Percentiles rank a stretch among this genome's conserved stretches.
These are phyloP conservation scores for Planoprotostelium fungivorum DNA, from an alignment of 78 protist genomes.

Conservation along the genomic window DNA sequence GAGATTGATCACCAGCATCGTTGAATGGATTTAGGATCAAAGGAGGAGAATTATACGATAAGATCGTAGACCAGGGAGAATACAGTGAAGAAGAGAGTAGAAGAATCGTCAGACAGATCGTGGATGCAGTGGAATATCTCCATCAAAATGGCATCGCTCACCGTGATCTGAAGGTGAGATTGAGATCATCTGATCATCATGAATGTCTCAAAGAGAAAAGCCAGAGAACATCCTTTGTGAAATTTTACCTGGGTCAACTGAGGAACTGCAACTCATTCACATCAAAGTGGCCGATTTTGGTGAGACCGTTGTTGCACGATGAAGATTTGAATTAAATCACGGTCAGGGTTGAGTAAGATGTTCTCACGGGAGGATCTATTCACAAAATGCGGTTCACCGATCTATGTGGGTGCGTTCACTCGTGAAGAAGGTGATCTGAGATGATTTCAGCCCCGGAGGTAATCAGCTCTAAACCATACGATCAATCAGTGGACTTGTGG, in stretches of 20 bases:
- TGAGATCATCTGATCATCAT: neutral
- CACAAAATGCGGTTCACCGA: neutral
- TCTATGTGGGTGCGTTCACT: neutral
- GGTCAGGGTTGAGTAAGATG: slow-evolving; percentile 61
- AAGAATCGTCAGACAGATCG: slow-evolving; percentile 61
- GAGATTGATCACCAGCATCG: neutral
- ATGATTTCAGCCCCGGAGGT: slow-evolving; percentile 83
- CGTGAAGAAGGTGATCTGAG: too few relatives aligned
- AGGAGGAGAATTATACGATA: slow-evolving; percentile 93
- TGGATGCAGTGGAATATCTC: slow-evolving; percentile 65
- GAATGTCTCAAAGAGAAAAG: neutral
- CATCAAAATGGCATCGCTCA: slow-evolving; percentile 61
- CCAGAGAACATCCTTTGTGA: slow-evolving; percentile 45
- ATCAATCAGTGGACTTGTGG: slow-evolving; percentile 70
- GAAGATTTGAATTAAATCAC: slow-evolving; percentile 43
- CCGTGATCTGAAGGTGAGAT: slow-evolving; percentile 45
- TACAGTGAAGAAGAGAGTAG: slow-evolving; percentile 80
- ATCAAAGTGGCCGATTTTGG: slow-evolving; percentile 89
- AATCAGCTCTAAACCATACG: slow-evolving; percentile 58
- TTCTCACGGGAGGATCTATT: neutral
- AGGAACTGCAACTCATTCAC: neutral
- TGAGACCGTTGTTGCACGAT: slow-evolving; percentile 29
- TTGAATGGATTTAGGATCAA: slow-evolving; percentile 28
- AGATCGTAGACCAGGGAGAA: slow-evolving; percentile 75
- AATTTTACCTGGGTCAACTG: slow-evolving; percentile 2